phyloP scores from a whole-genome alignment of 371 early-diverging fungal species.

The Capniomyces stellatus region DNA sequence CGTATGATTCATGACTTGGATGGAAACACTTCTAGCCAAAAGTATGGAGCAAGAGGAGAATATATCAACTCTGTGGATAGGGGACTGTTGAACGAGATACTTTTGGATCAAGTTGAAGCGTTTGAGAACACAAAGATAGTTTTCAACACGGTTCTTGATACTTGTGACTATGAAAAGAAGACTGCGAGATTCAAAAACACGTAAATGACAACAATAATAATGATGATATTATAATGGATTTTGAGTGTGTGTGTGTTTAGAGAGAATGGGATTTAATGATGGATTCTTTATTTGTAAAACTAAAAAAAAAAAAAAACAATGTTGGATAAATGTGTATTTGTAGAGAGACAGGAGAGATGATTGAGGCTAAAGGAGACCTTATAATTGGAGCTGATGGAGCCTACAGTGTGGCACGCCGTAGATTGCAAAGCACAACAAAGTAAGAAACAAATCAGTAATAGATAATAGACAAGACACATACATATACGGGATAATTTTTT shows the following conservation, averaged over 20 bases:
- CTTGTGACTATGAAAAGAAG: slow-evolving; percentile 42
- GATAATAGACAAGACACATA: too few species aligned
- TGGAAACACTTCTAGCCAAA: slow-evolving; percentile 52
- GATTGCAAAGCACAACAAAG: slow-evolving; percentile 40
- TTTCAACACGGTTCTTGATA: slow-evolving; percentile 41
- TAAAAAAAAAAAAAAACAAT: too few species aligned
- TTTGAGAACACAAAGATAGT: slow-evolving; percentile 15
- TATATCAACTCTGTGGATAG: slow-evolving; percentile 90
- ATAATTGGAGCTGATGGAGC: slow-evolving; percentile 95
- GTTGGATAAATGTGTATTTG: too few species aligned
- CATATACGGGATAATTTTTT: too few species aligned
- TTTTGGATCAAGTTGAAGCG: slow-evolving; percentile 31
- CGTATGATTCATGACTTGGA: slow-evolving; percentile 73
- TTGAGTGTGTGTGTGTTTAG: too few species aligned
- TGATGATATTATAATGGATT: too few species aligned
- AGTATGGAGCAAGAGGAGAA: slow-evolving; percentile 76
- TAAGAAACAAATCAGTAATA: too few species aligned
- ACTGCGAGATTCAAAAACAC: slow-evolving; percentile 3
- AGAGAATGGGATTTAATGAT: too few species aligned
- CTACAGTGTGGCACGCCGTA: slow-evolving; percentile 55
- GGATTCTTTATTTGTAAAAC: too few species aligned
- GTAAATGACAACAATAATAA: too few species aligned
- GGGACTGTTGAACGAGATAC: slow-evolving; percentile 53
- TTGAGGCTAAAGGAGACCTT: slow-evolving; percentile 42
- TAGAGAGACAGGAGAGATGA: slow-evolving; percentile 10